A percentile compares a stretch with the other conserved stretches of the same genome.
These are phyloP conservation scores for Camellia oleifera DNA, from an alignment of 179 eudicot genomes.

Conservation along the genomic window DNA sequence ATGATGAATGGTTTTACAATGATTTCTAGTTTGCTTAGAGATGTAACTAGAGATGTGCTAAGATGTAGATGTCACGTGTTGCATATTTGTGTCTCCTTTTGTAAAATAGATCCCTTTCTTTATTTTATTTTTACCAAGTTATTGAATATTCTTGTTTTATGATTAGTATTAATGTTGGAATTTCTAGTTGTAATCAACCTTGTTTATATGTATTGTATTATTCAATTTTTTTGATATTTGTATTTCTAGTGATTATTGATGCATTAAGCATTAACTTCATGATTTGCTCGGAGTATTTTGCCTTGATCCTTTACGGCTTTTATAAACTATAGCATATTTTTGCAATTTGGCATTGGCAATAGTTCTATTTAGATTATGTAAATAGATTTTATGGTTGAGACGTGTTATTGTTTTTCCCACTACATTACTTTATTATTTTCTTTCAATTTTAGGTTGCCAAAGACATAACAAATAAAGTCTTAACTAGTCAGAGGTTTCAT, in stretches of 20 bases:
- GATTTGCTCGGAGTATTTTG: neutral
- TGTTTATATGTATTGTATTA: neutral
- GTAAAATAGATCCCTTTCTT: neutral
- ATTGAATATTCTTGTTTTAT: neutral
- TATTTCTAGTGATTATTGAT: neutral
- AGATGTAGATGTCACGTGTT: neutral
- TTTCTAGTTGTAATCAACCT: neutral
- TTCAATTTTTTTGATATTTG: neutral
- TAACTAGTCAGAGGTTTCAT: neutral
- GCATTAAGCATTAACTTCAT: no score
- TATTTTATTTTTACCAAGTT: no score
- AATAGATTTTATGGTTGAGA: neutral
- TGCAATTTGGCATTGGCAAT: neutral
- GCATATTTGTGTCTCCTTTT: neutral
- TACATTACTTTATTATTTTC: neutral
- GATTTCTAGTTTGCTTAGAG: neutral
- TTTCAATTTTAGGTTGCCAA: conserved; percentile 10
- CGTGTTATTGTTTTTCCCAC: neutral
- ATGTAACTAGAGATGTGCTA: neutral
- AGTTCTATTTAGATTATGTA: neutral
- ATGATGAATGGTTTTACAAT: neutral
- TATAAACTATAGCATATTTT: neutral
- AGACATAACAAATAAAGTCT: neutral
- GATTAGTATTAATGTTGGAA: neutral
- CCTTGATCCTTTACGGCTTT: neutral